Evolutionary conservation across 1,139 yeast species (phyloP).

Genomic region (Hansenula anomala): DNA sequence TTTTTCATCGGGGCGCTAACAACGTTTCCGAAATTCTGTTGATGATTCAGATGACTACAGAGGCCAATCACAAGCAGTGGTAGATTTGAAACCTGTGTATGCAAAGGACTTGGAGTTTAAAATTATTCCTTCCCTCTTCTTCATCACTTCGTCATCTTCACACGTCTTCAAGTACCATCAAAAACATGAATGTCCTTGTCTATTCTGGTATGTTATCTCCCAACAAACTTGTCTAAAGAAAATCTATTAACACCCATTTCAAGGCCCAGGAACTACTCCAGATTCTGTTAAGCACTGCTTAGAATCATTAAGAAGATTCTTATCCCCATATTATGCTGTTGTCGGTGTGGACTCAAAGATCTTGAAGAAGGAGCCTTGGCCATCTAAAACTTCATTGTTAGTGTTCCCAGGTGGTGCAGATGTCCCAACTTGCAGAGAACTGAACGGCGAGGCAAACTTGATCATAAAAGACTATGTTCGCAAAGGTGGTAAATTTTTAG

Average conservation of each 20-base stretch:
- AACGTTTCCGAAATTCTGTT: no score
- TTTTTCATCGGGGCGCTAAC: no score
- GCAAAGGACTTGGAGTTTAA: no score
- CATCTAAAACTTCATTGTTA: constrained; percentile 65
- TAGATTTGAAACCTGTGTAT: neutral
- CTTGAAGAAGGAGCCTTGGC: constrained; percentile 84
- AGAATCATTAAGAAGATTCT: constrained; percentile 63
- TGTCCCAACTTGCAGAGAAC: constrained; percentile 62
- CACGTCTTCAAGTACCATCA: neutral
- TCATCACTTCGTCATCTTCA: neutral
- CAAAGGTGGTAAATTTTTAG: constrained; percentile 78
- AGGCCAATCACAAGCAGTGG: no score
- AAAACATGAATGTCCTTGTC: constrained; percentile 69
- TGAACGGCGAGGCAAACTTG: constrained; percentile 66
- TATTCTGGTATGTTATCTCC: constrained; percentile 44
- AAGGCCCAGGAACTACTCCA: constrained; percentile 83
- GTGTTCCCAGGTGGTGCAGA: constrained; percentile 98
- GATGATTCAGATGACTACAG: no score
- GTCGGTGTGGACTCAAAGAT: constrained; percentile 61
- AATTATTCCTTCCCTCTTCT: neutral
- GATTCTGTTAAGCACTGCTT: constrained; percentile 83
- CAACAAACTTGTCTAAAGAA: no score
- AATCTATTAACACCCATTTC: no score
- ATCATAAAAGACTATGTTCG: constrained; percentile 58
- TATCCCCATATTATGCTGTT: constrained; percentile 91